Conservation (phyloP, 140 eudicot species). For the Oenanthe javanica region DNA sequence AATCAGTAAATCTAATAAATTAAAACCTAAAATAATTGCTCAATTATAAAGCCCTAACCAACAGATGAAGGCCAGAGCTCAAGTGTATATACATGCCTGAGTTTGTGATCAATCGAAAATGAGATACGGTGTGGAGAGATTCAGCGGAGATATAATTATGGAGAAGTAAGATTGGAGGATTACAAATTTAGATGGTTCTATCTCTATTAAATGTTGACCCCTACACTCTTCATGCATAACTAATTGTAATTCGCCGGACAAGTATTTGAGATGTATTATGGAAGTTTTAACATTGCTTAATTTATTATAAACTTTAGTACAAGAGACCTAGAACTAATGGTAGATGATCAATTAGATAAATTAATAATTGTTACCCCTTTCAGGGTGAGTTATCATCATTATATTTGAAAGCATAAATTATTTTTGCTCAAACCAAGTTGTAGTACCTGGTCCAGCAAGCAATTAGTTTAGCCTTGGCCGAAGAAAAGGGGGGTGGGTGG, state of each 20-base stretch:
- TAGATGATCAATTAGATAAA: no score
- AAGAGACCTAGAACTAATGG: no score
- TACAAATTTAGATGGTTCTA: neutral
- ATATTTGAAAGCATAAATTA: neutral
- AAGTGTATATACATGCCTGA: neutral
- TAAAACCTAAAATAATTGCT: neutral
- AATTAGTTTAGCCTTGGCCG: neutral
- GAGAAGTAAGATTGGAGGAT: neutral
- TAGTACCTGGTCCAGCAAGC: neutral
- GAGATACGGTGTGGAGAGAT: neutral
- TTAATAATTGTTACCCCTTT: neutral
- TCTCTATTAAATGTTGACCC: neutral
- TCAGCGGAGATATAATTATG: neutral
- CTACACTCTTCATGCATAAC: neutral
- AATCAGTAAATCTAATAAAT: neutral
- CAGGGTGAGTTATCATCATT: neutral
- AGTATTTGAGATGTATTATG: neutral
- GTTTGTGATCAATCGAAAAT: neutral
- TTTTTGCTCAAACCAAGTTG: neutral
- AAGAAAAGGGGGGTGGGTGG: no score
- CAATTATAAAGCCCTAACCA: neutral
- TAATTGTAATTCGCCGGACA: neutral
- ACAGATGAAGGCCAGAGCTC: neutral
- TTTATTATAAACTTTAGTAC: no score
- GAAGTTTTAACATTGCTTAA: neutral